These are phyloP conservation scores for Hypomontagnella submonticulosa DNA, from an alignment of 495 filamentous ascomycete species.

Conservation along the genomic window DNA sequence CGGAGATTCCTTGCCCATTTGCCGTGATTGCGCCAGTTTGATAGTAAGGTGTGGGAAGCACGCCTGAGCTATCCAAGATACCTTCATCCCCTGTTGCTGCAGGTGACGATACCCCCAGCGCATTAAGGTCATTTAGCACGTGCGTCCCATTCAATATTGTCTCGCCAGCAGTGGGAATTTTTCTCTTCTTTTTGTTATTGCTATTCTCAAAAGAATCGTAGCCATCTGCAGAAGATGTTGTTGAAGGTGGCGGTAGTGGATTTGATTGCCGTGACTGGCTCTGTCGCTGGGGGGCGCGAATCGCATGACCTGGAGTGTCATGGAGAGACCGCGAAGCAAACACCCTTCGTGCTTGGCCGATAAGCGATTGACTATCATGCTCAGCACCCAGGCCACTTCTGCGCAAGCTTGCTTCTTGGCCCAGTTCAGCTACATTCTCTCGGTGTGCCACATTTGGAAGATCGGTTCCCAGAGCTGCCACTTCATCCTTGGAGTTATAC, in stretches of 20 bases:
- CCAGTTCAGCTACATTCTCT: conserved; percentile 49
- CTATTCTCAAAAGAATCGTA: conserved; percentile 99
- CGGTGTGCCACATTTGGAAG: conserved; percentile 33
- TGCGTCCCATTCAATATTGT: conserved; percentile 65
- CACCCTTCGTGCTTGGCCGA: conserved; percentile 43
- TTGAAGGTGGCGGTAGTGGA: conserved; percentile 59
- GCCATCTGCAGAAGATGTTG: conserved; percentile 75
- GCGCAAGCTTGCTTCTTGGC: conserved; percentile 40
- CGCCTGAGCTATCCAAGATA: conserved; percentile 51
- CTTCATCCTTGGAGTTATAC: conserved; percentile 61
- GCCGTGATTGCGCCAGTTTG: conserved; percentile 49
- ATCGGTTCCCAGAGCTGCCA: conserved; percentile 38
- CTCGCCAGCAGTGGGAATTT: conserved; percentile 89
- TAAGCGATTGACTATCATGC: conserved; percentile 53
- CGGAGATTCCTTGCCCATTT: conserved; percentile 75
- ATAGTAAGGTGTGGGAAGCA: conserved; percentile 48
- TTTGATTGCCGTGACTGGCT: conserved; percentile 55
- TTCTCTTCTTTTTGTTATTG: conserved; percentile 99
- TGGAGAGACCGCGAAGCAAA: conserved; percentile 41
- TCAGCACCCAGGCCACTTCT: conserved; percentile 50
- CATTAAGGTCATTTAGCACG: conserved; percentile 57
- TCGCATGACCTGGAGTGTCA: conserved; percentile 41
- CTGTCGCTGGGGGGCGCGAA: conserved; percentile 42
- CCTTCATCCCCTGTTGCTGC: conserved; percentile 46
- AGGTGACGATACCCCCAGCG: conserved; percentile 39